Base-by-base conservation (phyloP, 768 basidiomycete species). In the Trametes elegans region DNA sequence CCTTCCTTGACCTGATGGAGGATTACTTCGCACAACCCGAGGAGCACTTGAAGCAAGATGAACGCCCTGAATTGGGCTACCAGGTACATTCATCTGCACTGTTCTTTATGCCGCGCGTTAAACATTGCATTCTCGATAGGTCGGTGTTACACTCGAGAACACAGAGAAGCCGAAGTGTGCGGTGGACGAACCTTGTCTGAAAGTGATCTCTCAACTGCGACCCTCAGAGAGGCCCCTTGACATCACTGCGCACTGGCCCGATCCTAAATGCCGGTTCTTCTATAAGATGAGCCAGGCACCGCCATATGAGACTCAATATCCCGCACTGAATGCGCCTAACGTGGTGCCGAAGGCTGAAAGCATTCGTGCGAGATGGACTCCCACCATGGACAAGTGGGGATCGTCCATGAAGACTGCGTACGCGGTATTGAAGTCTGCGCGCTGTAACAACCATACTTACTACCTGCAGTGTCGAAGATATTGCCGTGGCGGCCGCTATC, bases 261-360 rank as follows among this genome's bases (percentile, higher is more conserved):
- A 98, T 69, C 95, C 95, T 0, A 98, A 98, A 70, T 96, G 92
- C 68, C 80, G 95, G 58, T 97, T 93, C 75, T 93, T 93, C 73
- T 93, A 88, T 85, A 88, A 79, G 65, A 91, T 93, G 90, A 76
- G 77, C 58, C 79, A 82, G 53, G 72, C 71, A 13, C 88, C 89
- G 1, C 89, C 90, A 4, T 92, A 93, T 60, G 73, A 85, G 62
- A 91, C 90, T 0, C 75, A 79, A 48, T 97, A 86, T 66, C 90
- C 92, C 0, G 78, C 74, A 0, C 70, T 93, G 51, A 90, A 91
- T 62, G 86, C 90, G 13, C 76, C 84, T 2, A 98, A 97, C 66
- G 86, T 98, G 19, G 76, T 90, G 1, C 95, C 95, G 0, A 73
- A 79, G 51, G 83, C 84, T 5, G 71, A 73, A 21, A 64, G 64